A percentile compares a stretch with the other conserved stretches of the same genome.
Evolutionary conservation across 495 filamentous ascomycete genomes (phyloP).

Genomic region (Elasticomyces elasticus): DNA sequence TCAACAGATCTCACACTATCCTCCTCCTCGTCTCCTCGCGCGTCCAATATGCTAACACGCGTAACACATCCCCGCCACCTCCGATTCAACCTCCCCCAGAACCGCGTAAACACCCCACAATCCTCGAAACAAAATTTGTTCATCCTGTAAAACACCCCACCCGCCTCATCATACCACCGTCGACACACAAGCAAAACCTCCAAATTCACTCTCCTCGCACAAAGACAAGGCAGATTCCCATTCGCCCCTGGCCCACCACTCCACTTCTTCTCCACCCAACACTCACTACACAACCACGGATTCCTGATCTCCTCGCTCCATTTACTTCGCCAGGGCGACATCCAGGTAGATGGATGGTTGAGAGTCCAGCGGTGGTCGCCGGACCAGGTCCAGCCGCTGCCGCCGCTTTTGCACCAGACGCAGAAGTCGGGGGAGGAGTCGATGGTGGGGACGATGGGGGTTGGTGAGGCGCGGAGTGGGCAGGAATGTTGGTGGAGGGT

Average conservation of each 20-base stretch:
- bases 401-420: not conserved
- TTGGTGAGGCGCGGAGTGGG: not conserved
- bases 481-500: not conserved
- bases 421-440: not conserved
- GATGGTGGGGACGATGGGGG: not conserved
- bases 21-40: no score
- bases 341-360: not conserved
- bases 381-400: not conserved
- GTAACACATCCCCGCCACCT: not conserved
- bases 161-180: constrained; percentile 5
- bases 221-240: constrained; percentile 5
- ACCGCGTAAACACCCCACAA: not conserved
- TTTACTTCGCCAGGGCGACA: constrained; percentile 7
- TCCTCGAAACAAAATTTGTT: constrained; percentile 13
- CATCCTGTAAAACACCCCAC: not conserved
- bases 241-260: not conserved
- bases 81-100: not conserved
- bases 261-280: constrained; percentile 4
- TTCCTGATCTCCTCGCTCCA: not conserved
- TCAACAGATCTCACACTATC: no score
- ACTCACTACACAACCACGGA: constrained; percentile 1
- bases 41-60: not conserved
- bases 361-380: not conserved
- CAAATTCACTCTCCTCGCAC: constrained; percentile 6
- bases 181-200: constrained; percentile 9